Evolutionary conservation across 495 filamentous ascomycete species (phyloP).

Genomic region (Trichoderma parareesei): DNA sequence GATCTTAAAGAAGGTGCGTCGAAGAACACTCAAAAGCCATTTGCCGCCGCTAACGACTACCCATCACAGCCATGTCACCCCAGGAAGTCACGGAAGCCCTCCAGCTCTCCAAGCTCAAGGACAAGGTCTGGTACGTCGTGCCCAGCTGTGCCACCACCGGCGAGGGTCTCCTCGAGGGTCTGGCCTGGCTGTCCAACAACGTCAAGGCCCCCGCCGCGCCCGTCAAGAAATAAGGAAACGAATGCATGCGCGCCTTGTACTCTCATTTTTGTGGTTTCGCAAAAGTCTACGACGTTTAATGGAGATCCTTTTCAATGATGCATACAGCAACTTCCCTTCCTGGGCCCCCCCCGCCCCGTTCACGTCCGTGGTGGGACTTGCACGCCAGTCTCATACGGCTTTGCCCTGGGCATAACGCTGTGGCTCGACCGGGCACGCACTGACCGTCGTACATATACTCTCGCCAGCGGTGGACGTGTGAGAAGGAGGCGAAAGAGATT

Average conservation of each 20-base stretch:
- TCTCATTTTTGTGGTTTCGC: not conserved
- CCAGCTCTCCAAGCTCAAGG: slow-evolving; percentile 74
- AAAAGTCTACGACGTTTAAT: slow-evolving; percentile 8
- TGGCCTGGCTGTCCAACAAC: slow-evolving; percentile 90
- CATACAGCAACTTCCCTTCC: not conserved
- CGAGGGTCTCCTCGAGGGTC: slow-evolving; percentile 87
- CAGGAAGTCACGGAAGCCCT: slow-evolving; percentile 80
- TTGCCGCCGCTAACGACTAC: slow-evolving; percentile 1
- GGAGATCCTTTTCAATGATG: slow-evolving; percentile 3
- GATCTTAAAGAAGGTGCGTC: slow-evolving; percentile 75
- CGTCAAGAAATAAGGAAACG: slow-evolving; percentile 35
- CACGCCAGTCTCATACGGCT: not conserved
- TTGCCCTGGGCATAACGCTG: not conserved
- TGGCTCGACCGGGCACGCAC: not conserved
- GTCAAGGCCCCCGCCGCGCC: slow-evolving; percentile 65
- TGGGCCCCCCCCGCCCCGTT: not conserved
- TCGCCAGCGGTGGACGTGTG: not conserved
- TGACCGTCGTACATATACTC: not conserved
- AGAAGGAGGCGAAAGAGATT: not conserved
- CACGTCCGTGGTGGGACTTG: not conserved
- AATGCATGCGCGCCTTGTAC: not conserved
- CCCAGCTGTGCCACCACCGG: slow-evolving; percentile 92
- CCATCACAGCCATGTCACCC: slow-evolving; percentile 65
- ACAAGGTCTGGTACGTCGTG: slow-evolving; percentile 93
- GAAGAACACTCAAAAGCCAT: slow-evolving; percentile 3